Conservation (phyloP, 768 basidiomycete species). For the Flagelloscypha sp. region DNA sequence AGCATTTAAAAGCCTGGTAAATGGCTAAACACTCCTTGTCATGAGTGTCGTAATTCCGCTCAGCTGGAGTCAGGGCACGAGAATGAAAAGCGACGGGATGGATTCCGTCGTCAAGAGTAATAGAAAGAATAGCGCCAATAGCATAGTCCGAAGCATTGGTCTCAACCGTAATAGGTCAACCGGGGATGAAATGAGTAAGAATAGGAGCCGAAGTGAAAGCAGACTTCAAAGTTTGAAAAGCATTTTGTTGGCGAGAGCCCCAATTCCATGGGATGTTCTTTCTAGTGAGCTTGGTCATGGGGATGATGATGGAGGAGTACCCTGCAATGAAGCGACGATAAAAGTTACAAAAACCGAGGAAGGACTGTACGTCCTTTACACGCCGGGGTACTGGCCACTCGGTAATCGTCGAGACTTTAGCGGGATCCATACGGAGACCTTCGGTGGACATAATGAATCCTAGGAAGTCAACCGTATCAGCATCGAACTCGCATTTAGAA, state of each 20-base stretch:
- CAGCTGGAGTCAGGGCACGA: conserved; percentile 10
- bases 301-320: conserved; percentile 14
- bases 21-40: conserved; percentile 29
- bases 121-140: conserved; percentile 4
- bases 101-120: conserved; percentile 6
- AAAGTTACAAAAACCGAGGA: conserved; percentile 24
- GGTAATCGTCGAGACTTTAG: conserved; percentile 20
- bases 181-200: conserved; percentile 3
- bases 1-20: conserved; percentile 14
- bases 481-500: conserved; percentile 18
- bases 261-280: conserved; percentile 11
- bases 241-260: not conserved
- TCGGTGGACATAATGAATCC: conserved; percentile 18
- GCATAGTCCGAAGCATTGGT: conserved; percentile 11
- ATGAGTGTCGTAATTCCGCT: conserved; percentile 24
- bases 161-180: conserved; percentile 3
- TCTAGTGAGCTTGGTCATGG: conserved; percentile 16
- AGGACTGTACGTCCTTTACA: conserved; percentile 18
- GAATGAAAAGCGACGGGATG: conserved; percentile 18
- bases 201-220: conserved; percentile 13
- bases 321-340: conserved; percentile 13
- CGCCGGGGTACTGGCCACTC: conserved; percentile 18
- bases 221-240: conserved; percentile 11
- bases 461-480: conserved; percentile 13
- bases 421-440: conserved; percentile 21